These are phyloP conservation scores for Fusarium sp. DNA, from an alignment of 2,329 filamentous ascomycete species.

Conservation along the genomic window DNA sequence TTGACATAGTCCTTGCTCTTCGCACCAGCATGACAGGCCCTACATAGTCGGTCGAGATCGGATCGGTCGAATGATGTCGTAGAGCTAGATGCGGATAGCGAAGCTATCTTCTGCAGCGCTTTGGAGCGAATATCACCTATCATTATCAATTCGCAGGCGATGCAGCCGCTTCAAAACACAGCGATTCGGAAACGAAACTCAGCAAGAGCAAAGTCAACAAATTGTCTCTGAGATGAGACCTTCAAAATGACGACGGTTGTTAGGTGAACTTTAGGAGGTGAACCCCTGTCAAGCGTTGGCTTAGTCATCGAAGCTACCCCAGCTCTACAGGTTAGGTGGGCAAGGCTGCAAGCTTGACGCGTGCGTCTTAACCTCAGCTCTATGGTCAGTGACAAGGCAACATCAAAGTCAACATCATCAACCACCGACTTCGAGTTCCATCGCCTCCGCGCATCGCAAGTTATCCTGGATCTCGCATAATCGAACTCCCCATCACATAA, in stretches of 20 bases:
- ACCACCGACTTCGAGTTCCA: conserved; percentile 13
- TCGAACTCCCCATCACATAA: neutral
- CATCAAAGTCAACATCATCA: conserved; percentile 29
- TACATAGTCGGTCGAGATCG: conserved; percentile 71
- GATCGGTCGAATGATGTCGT: conserved; percentile 68
- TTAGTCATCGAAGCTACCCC: conserved; percentile 58
- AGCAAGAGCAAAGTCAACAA: conserved; percentile 32
- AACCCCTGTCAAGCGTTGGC: conserved; percentile 33
- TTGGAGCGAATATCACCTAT: conserved; percentile 68
- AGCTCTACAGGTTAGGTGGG: conserved; percentile 36
- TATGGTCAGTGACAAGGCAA: conserved; percentile 36
- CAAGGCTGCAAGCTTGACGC: conserved; percentile 66
- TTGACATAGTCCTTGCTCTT: conserved; percentile 59
- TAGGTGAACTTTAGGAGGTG: conserved; percentile 38
- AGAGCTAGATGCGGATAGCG: conserved; percentile 67
- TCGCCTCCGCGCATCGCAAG: conserved; percentile 18
- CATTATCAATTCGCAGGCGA: conserved; percentile 49
- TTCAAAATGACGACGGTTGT: conserved; percentile 39
- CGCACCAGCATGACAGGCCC: conserved; percentile 62
- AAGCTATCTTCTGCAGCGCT: conserved; percentile 73
- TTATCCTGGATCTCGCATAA: neutral
- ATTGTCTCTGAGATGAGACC: conserved; percentile 19
- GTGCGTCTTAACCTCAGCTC: conserved; percentile 50
- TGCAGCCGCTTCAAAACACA: conserved; percentile 3
- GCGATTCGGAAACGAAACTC: conserved; percentile 4